Percentiles rank a stretch among this genome's conserved stretches.
Evolutionary conservation across 2,329 filamentous ascomycete genomes (phyloP).

Genomic region (Tolypocladium sp.): DNA sequence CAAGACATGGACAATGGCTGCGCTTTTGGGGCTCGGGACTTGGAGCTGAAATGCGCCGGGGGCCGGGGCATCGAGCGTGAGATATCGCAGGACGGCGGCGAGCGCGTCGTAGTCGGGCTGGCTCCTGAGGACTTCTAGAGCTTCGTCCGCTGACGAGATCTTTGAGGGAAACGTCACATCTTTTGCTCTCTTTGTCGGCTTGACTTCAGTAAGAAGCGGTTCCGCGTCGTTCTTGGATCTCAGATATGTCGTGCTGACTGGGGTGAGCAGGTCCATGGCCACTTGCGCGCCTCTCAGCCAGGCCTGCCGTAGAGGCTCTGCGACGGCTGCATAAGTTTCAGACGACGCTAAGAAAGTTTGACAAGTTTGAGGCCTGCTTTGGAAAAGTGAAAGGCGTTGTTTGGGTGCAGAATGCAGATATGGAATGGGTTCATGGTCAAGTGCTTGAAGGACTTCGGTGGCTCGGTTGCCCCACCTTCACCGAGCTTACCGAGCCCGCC

Average conservation of each 20-base stretch:
- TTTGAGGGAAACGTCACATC: slow-evolving; percentile 1
- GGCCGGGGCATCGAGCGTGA: slow-evolving; percentile 23
- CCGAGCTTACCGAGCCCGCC: slow-evolving; percentile 19
- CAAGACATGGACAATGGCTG: slow-evolving; percentile 67
- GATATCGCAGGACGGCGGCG: slow-evolving; percentile 39
- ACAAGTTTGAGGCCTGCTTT: background rate
- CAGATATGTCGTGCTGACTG: slow-evolving; percentile 42
- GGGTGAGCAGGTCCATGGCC: slow-evolving; percentile 47
- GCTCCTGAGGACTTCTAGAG: slow-evolving; percentile 48
- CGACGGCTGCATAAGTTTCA: background rate
- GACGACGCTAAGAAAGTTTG: no score
- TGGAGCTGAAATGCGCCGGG: slow-evolving; percentile 15
- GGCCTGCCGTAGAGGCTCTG: background rate
- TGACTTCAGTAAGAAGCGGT: slow-evolving; percentile 28
- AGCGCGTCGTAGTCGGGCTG: slow-evolving; percentile 55
- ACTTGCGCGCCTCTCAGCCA: background rate
- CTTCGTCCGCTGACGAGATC: slow-evolving; percentile 34
- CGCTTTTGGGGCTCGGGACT: slow-evolving; percentile 53
- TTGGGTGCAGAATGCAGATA: background rate
- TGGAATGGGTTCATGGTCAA: background rate
- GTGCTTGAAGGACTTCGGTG: background rate
- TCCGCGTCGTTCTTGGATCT: slow-evolving; percentile 25
- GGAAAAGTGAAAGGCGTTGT: background rate
- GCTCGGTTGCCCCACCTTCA: slow-evolving; percentile 20
- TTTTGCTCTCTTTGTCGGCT: slow-evolving; percentile 7